A percentile compares a stretch with the other conserved stretches of the same genome.
Evolutionary conservation across 352 stramenopile genomes (phyloP).

Genomic region (Globisporangium mamillatum): DNA sequence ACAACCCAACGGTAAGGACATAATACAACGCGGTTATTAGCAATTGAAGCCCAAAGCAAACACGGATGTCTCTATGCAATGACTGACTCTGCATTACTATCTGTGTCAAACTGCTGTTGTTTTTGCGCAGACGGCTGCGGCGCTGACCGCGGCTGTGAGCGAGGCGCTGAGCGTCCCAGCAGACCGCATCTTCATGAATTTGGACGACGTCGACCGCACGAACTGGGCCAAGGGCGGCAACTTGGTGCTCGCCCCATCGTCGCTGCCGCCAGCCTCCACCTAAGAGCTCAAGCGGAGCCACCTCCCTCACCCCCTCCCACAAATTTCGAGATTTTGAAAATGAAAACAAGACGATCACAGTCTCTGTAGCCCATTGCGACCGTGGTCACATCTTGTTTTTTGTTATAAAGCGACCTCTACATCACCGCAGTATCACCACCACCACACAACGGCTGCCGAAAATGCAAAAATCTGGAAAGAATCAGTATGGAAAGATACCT

Average conservation of each 20-base stretch:
- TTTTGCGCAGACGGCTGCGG: slow-evolving; percentile 31
- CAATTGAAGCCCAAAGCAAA: neutral
- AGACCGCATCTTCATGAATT: slow-evolving; percentile 55
- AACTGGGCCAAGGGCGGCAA: slow-evolving; percentile 47
- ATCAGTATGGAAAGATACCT: neutral
- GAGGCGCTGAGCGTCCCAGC: slow-evolving; percentile 34
- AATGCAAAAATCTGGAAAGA: neutral
- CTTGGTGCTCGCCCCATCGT: slow-evolving; percentile 19
- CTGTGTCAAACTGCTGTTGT: neutral
- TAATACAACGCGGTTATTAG: neutral
- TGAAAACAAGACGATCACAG: too few species aligned
- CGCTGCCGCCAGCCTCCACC: neutral
- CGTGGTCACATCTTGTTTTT: too few species aligned
- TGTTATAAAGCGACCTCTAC: too few species aligned
- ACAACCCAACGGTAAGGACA: slow-evolving; percentile 38
- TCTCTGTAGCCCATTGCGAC: too few species aligned
- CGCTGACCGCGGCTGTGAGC: slow-evolving; percentile 41
- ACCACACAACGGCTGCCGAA: neutral
- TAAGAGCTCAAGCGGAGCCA: neutral
- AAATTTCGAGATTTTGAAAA: neutral
- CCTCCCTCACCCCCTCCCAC: neutral
- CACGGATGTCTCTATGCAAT: neutral
- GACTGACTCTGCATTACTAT: neutral
- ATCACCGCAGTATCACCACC: too few species aligned
- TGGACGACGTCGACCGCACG: slow-evolving; percentile 42